Evolutionary conservation across 345 rosid species (phyloP), one percentile per base, ranked within the genome.

Genomic region (Brassica cretica): DNA sequence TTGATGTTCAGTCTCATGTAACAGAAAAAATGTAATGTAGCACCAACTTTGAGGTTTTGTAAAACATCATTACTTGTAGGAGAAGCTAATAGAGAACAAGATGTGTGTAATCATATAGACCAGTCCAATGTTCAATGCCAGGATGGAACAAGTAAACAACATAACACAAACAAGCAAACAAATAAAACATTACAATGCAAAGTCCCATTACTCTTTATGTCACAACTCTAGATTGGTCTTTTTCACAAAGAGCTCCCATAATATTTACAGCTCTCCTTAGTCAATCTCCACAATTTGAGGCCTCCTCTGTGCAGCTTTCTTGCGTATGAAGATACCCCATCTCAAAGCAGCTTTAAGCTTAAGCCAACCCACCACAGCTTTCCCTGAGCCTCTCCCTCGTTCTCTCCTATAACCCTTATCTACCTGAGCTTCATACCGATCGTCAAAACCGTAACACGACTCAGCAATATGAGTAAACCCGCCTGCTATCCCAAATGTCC

Each of bases 341-440:
- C 96, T 85, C 83, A 94, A 49, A 10, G 92, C 96, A 41, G 96
- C 93, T 84, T 89, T 89, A 19, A 88, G 87, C 83, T 89, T 91
- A 58, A 91, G 90, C 98, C 97, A 94, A 2, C 98, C 96, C 2
- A 94, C 94, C 18, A 90, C 94, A 51, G 98, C 97, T 80, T 89
- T 94, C 64, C 94, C 97, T 0, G 98, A 86, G 9, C 96, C 86
- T 68, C 84, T 71, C 16, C 88, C 60, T 11, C 72, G 84, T 65
- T 79, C 86, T 37, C 76, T 84, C 12, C 19, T 67, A 64, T 73
- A 76, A 8, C 66, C 37, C 5, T 78, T 86, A 25, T 84, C 84
- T 59, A 84, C 55, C 56, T 75, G 87, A 80, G 90, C 81, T 46
- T 85, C 87, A 21, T 79, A 88, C 5, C 82, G 90, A 39, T 79